Percentiles rank a stretch among this genome's conserved stretches.
These are phyloP conservation scores for Euphorbia lathyris DNA, from an alignment of 345 rosid species.

Conservation along the genomic window DNA sequence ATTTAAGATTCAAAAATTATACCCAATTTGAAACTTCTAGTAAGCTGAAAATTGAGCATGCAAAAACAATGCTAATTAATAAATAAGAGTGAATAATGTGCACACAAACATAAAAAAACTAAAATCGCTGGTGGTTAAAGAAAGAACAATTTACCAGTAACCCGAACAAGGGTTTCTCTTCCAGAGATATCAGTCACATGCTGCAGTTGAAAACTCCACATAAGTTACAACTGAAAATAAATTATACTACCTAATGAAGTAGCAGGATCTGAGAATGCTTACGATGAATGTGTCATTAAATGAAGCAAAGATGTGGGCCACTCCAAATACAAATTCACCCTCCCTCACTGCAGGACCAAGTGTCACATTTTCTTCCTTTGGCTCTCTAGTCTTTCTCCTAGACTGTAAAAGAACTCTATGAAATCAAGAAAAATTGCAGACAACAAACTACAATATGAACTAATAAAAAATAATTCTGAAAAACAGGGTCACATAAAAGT, in stretches of 20 bases:
- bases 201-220: conserved; percentile 32
- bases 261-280: conserved; percentile 19
- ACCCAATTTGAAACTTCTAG: background rate
- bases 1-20: background rate
- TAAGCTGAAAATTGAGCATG: background rate
- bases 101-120: background rate
- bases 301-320: conserved; percentile 25
- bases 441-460: too few relatives aligned
- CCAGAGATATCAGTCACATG: conserved; percentile 93
- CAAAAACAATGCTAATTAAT: background rate
- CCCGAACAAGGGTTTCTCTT: conserved; percentile 85
- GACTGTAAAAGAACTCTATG: background rate
- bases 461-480: too few relatives aligned
- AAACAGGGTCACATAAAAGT: too few relatives aligned
- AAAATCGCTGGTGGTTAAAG: background rate
- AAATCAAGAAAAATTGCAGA: background rate
- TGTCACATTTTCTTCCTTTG: conserved; percentile 33
- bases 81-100: too few relatives aligned
- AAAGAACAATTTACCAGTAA: conserved; percentile 49
- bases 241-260: background rate
- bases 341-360: conserved; percentile 32
- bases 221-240: background rate
- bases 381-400: conserved; percentile 29
- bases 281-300: conserved; percentile 55
- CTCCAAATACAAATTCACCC: conserved; percentile 32